A percentile compares a stretch with the other conserved stretches of the same genome.
Conservation (phyloP, 768 basidiomycete species). For the Tulasnella sp. region DNA sequence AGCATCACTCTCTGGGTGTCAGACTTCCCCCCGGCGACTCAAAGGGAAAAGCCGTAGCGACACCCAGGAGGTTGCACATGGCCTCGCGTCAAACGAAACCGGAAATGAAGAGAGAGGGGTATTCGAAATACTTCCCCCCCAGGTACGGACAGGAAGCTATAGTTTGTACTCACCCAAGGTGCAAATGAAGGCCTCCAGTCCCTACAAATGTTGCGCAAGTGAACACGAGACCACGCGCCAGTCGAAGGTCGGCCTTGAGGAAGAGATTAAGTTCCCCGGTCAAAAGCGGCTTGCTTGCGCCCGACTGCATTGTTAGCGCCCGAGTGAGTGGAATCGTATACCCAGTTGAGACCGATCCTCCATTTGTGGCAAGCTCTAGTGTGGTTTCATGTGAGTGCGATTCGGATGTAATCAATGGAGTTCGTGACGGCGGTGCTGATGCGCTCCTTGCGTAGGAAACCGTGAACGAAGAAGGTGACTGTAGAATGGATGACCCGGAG, state of each 20-base stretch:
- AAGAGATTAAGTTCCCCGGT: background rate
- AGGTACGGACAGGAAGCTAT: background rate
- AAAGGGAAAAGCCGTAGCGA: background rate
- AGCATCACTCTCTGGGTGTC: background rate
- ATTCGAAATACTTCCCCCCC: background rate
- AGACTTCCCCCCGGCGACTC: background rate
- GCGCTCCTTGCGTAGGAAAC: background rate
- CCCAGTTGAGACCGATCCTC: background rate
- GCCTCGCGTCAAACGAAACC: background rate
- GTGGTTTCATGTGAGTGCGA: conserved; percentile 1
- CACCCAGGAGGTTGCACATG: background rate
- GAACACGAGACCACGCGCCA: conserved; percentile 8
- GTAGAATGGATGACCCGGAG: background rate
- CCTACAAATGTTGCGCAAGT: background rate
- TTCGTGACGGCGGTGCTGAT: conserved; percentile 1
- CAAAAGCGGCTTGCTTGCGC: background rate
- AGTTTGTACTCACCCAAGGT: conserved; percentile 6
- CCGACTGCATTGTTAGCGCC: conserved; percentile 8
- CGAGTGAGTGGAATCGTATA: conserved; percentile 11
- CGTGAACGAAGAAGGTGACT: conserved; percentile 4
- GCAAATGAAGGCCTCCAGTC: background rate
- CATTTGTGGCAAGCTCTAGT: background rate
- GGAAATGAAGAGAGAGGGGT: background rate
- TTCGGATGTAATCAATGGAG: background rate
- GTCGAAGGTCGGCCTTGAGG: conserved; percentile 3